Evolutionary conservation across 257 asterid species (phyloP).

Genomic region (Forsythia suspensa): DNA sequence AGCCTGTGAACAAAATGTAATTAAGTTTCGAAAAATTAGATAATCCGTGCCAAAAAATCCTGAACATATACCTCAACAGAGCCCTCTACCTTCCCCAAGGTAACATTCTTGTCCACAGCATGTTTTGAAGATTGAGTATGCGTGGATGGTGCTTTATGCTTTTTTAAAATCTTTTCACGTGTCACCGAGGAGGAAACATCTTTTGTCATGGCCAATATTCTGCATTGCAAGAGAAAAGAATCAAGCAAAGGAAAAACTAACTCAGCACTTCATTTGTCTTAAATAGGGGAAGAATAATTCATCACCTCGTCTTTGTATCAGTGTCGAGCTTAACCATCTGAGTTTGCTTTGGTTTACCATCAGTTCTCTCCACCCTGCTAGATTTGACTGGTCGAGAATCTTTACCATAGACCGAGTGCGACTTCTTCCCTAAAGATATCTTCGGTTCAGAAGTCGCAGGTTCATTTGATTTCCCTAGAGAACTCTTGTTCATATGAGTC

Average conservation of each 20-base stretch:
- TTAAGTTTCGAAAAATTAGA: neutral
- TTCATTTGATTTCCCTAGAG: conserved; percentile 29
- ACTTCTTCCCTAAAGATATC: conserved; percentile 38
- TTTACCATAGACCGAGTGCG: conserved; percentile 12
- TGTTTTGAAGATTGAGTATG: conserved; percentile 34
- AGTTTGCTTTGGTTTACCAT: conserved; percentile 28
- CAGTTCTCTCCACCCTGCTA: conserved; percentile 15
- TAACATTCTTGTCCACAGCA: conserved; percentile 27
- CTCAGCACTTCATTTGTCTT: neutral
- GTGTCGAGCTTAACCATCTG: conserved; percentile 49
- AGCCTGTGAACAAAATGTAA: conserved; percentile 49
- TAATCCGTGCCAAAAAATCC: conserved; percentile 10
- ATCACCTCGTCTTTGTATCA: conserved; percentile 61
- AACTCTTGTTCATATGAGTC: conserved; percentile 21
- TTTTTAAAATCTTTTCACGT: conserved; percentile 38
- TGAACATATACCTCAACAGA: conserved; percentile 57
- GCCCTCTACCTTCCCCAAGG: conserved; percentile 76
- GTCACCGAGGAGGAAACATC: conserved; percentile 58
- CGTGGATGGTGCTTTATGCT: conserved; percentile 50
- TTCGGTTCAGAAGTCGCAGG: neutral
- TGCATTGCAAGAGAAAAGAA: conserved; percentile 26
- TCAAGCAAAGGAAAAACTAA: neutral
- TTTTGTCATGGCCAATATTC: conserved; percentile 52
- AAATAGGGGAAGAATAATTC: neutral
- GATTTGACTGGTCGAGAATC: conserved; percentile 38